Evolutionary conservation across 805 yeast genomes (phyloP), one percentile per base, ranked within the genome.

Genomic region (Clavispora fructus): DNA sequence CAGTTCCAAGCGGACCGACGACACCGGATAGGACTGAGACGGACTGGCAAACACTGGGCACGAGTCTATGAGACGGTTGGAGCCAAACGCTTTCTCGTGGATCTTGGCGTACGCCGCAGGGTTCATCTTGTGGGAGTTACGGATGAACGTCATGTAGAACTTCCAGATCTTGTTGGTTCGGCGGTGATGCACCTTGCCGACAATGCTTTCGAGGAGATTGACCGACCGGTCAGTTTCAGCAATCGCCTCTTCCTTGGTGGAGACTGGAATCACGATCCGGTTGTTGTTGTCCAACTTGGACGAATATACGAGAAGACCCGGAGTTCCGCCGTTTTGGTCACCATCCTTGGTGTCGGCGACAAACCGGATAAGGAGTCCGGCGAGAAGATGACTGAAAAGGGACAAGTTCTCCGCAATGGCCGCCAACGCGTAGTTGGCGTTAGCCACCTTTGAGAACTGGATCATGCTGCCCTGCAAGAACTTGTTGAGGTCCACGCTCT

Each of bases 71-170:
- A 53, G 42, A n/a, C 46, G 40, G 17, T 54, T 52, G 4, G 52
- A 44, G n/a, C 53, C 50, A 14, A 55, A 46, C 12, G 51, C 57
- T 8, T 57, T 54, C 1, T 54, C 51, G 29, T 53, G 59, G 16
- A 53, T 43, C 42, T 62, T 64, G n/a, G 67, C 68, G 42, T 67
- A 63, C 44, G 63, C 61, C 16, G 57, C 51, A 11, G 63, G 48
- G 41, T 53, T 61, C 51, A 63, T 50, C 46, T 59, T 65, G 40
- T 52, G 60, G 9, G 65, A 52, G 47, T 62, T 64, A 28, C 63
- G 61, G 30, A 68, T 57, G 45, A 71, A 63, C 1, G 71, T 67
- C 46, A 64, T 49, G 55, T 71, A 70, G 46, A 71, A 71, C 37
- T 60, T 61, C 76, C 76, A 71, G 41, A 65, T 55, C 49, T 65